Evolutionary conservation across 2,329 filamentous ascomycete species (phyloP), one percentile per base, ranked within the genome.

Genomic region (Aspergillus aculeatus): DNA sequence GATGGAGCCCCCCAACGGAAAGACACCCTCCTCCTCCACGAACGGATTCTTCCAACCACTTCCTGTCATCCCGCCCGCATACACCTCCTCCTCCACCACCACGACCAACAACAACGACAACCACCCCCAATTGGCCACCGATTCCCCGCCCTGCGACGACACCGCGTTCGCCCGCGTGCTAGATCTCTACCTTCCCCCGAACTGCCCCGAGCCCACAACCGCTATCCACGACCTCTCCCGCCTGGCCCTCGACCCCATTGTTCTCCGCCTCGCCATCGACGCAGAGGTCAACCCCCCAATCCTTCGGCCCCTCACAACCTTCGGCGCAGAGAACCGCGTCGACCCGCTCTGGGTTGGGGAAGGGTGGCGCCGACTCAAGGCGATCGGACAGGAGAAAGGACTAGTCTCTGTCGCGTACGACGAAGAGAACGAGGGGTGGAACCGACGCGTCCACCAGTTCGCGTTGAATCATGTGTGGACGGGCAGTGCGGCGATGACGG

Each of bases 381-480:
- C 32, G 16, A 52, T 38, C 7, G 50, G 50, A 14, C 50, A 52
- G 21, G 32, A 52, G n/a, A 26, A 55, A 23, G 53, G 38, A 2
- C 26, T 55, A 11, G 38, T 52, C 26, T 24, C 31, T 16, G 11
- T 32, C 2, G 50, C 50, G 12, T 52, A 52, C 21, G 50, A 52
- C n/a, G 32, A 21, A 10, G 19, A 52, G 5, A 52, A 41, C 12
- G 16, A 21, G n/a, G 23, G n/a, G 7, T 52, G 50, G 50, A 52
- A 52, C 12, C 50, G 32, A 21, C 50, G 50, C 11, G 50, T 52
- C 26, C 50, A 52, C 23, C 50, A 52, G 16, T 52, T 52, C 21
- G 50, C 32, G 6, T 16, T 52, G 19, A 52, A 52, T 6, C 50
- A 52, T 52, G 50, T 52, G 21, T 52, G 50, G 50, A 24, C 50